Evolutionary conservation across 306 rosid genomes (phyloP).

Genomic region (Trifolium dubium): DNA sequence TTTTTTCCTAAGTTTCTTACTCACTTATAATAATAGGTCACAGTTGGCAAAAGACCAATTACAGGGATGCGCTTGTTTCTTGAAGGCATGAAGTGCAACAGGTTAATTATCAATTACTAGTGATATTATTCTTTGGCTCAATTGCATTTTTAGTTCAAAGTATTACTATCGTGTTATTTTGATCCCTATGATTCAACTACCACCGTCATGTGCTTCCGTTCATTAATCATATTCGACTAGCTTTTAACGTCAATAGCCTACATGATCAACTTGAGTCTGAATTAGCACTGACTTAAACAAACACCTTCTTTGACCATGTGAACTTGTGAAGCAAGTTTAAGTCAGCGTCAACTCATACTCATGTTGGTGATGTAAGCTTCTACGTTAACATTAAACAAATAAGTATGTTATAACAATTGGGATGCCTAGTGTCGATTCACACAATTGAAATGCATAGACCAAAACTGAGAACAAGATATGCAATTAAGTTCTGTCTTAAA

Average conservation of each 20-base stretch:
- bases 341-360: no score
- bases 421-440: neutral
- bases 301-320: no score
- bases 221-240: neutral
- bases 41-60: constrained; percentile 70
- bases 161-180: neutral
- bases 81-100: constrained; percentile 92
- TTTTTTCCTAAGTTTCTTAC: constrained; percentile 2
- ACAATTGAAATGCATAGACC: neutral
- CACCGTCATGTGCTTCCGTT: neutral
- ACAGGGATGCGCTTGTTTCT: constrained; percentile 90
- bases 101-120: constrained; percentile 46
- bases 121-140: neutral
- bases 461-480: neutral
- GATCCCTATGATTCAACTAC: neutral
- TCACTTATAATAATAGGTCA: constrained; percentile 51
- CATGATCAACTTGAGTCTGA: neutral
- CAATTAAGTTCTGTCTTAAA: neutral
- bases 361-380: no score
- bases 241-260: neutral
- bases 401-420: neutral
- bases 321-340: no score
- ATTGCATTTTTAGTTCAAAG: neutral
- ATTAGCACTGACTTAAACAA: no score
- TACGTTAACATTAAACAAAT: no score